These are phyloP conservation scores for Claviceps humidiphila DNA, from an alignment of 2,329 filamentous ascomycete species.

Conservation along the genomic window DNA sequence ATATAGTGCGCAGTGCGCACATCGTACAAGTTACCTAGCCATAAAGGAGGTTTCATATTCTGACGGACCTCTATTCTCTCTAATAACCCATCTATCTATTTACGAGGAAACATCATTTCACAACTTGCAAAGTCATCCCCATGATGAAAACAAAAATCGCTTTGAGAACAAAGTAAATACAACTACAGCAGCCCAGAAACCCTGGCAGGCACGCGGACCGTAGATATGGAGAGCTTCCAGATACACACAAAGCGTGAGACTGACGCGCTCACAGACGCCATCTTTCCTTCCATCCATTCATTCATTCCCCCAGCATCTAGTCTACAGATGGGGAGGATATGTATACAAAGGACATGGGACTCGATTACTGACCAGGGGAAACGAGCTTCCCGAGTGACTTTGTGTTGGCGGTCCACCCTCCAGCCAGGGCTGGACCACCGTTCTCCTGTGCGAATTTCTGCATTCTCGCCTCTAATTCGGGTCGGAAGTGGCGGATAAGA, in stretches of 20 bases:
- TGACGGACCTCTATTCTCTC: too few species aligned
- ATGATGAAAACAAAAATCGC: neutral
- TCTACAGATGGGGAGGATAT: conserved; percentile 1
- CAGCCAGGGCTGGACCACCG: conserved; percentile 65
- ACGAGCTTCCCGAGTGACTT: conserved; percentile 69
- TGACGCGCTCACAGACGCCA: neutral
- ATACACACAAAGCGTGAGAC: neutral
- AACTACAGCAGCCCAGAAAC: conserved; percentile 1
- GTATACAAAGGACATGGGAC: conserved; percentile 6
- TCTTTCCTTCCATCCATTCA: neutral
- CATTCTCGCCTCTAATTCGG: conserved; percentile 87
- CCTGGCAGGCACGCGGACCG: neutral
- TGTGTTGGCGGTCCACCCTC: conserved; percentile 73
- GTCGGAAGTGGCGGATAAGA: conserved; percentile 94
- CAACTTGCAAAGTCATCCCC: neutral
- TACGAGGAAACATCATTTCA: neutral
- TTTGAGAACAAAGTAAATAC: conserved; percentile 5
- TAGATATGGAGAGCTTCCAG: neutral
- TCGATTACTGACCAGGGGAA: conserved; percentile 70
- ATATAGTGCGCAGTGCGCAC: too few species aligned
- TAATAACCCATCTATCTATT: neutral
- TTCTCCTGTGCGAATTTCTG: conserved; percentile 60
- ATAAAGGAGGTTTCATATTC: too few species aligned
- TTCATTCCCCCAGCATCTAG: neutral
- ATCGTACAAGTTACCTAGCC: too few species aligned